Evolutionary conservation across 2,329 filamentous ascomycete species (phyloP), one percentile per base, ranked within the genome.

Genomic region (Calonectria pauciramosa): DNA sequence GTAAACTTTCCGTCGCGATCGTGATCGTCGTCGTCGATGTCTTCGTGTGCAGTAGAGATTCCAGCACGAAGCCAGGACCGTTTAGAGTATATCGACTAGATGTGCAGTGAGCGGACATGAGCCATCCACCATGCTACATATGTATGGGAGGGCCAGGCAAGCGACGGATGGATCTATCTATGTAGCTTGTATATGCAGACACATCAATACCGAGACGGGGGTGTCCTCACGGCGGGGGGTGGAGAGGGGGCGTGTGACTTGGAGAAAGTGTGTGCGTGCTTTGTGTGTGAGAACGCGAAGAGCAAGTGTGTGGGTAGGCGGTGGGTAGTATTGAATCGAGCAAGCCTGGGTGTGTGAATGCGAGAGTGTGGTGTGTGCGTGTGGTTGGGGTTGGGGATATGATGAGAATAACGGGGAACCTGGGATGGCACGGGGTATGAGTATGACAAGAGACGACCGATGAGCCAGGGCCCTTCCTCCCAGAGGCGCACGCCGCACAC

Each of bases 161-260:
- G 71, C 77, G 75, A 77, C 76, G 66, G 79, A 77, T 63, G 72
- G 54, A 59, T 59, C 54, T 76, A 75, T 76, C 75, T 73, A 77
- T 78, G 72, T 80, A 80, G 68, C 73, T 74, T 71, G 67, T 71
- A 68, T 71, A 77, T 77, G 78, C 74, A 81, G 75, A 66, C 68
- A 77, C 78, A 80, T 74, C 79, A 79, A 74, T 80, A 81, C 78
- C 79, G 76, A 73, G 74, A 73, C 78, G 78, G 79, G 78, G 75
- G 75, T 70, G 44, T 56, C 56, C 56, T 76, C 51, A 47, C 63
- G 71, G 74, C 72, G 71, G 75, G 66, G 73, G 74, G 70, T 73
- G 77, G 72, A 68, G 44, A 52, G 28, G 51, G 52, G 65, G 65
- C 51, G 67, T 69, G 67, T 69, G 66, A 44, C 38, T 20, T 59